Conservation (phyloP, 495 filamentous ascomycete species). For the Lindgomyces ingoldianus region DNA sequence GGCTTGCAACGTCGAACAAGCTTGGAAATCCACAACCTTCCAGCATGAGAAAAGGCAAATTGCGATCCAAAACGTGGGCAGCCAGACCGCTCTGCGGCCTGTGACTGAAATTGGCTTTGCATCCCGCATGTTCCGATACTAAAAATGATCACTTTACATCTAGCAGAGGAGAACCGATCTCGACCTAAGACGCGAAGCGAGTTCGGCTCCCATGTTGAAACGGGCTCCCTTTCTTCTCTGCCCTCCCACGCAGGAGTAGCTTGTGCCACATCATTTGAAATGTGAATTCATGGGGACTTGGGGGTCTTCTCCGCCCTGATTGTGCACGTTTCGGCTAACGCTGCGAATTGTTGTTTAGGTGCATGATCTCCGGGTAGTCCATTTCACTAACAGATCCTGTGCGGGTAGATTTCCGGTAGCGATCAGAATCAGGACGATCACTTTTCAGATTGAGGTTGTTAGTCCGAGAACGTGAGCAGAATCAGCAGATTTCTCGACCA, state of each 20-base stretch:
- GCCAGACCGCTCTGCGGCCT: background rate
- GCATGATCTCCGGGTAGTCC: background rate
- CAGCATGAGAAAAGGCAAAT: background rate
- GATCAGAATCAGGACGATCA: conserved; percentile 24
- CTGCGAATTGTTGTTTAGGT: conserved; percentile 1
- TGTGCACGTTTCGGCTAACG: conserved; percentile 9
- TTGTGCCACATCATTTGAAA: background rate
- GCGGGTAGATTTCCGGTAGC: conserved; percentile 36
- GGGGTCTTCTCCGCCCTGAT: too few relatives aligned
- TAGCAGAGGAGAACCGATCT: background rate
- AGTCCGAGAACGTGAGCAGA: conserved; percentile 1
- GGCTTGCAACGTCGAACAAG: conserved; percentile 37
- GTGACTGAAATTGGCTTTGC: background rate
- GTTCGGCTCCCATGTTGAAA: background rate
- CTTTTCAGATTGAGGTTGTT: conserved; percentile 6
- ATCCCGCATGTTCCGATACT: conserved; percentile 6
- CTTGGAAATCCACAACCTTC: conserved; percentile 2
- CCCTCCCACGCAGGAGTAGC: background rate
- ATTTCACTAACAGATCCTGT: background rate
- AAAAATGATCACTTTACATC: background rate
- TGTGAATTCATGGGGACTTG: too few relatives aligned
- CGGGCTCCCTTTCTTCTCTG: background rate
- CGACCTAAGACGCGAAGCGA: conserved; percentile 1
- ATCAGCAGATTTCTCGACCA: too few relatives aligned
- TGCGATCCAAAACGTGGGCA: background rate